Percentiles rank a stretch among this genome's conserved stretches.
These are phyloP conservation scores for Colletotrichum musae DNA, from an alignment of 2,329 filamentous ascomycete genomes.

Conservation along the genomic window DNA sequence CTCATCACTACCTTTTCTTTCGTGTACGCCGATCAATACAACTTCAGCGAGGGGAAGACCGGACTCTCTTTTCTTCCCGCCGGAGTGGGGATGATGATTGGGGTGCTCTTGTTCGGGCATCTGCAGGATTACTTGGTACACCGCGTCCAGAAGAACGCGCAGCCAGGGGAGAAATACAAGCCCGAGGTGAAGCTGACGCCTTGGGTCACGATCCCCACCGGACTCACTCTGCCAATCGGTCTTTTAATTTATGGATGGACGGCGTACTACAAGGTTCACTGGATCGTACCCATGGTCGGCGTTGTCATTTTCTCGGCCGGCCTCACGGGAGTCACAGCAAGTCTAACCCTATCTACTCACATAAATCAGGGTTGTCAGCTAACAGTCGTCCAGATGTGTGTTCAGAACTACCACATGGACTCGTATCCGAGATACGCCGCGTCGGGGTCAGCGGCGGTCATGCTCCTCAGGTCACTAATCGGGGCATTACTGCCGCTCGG, in stretches of 20 bases:
- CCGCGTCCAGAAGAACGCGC: neutral
- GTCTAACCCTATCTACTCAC: conserved; percentile 40
- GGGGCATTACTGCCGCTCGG: conserved; percentile 52
- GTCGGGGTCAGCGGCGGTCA: conserved; percentile 50
- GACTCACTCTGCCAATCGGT: conserved; percentile 54
- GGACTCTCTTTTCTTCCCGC: neutral
- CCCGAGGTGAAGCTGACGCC: conserved; percentile 1
- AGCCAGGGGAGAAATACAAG: neutral
- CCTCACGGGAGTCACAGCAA: conserved; percentile 53
- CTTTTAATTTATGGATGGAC: conserved; percentile 47
- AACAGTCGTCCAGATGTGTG: conserved; percentile 49
- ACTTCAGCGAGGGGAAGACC: conserved; percentile 53
- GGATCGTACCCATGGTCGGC: conserved; percentile 70
- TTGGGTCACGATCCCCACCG: conserved; percentile 50
- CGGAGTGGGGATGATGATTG: neutral
- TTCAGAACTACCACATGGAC: conserved; percentile 71
- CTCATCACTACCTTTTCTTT: conserved; percentile 67
- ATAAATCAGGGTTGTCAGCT: conserved; percentile 44
- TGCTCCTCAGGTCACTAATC: conserved; percentile 49
- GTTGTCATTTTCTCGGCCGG: conserved; percentile 53
- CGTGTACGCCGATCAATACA: conserved; percentile 63
- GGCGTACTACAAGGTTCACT: conserved; percentile 67
- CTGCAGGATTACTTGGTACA: conserved; percentile 54
- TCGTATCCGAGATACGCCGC: conserved; percentile 54
- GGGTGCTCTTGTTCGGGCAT: conserved; percentile 37